Base-by-base conservation (phyloP, 1,284 basidiomycete species). In the Puccinia horiana region DNA sequence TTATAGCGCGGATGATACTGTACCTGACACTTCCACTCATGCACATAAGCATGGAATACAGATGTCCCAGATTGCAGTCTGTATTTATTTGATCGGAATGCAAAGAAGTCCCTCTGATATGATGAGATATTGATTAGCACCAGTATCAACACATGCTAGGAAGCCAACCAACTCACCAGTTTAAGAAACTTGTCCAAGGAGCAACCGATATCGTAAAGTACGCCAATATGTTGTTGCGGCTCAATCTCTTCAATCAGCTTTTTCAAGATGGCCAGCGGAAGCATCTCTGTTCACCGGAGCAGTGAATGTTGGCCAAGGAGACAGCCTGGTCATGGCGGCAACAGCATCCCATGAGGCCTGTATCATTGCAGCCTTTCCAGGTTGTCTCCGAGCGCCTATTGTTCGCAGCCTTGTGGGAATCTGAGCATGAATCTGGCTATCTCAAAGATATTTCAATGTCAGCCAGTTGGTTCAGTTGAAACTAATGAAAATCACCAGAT, bases 1-100 rank as follows among this genome's bases (percentile, higher is more conserved):
- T 54, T 67, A 44, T 77, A 76, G 9, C 56, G 49, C 1, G 80
- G 80, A 65, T 77, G 58, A 8, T 35, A 76, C 18, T 42, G 3
- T 1, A 77, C 40, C 40, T 82, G 80, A 44, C 80, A 82, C 5
- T 61, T 69, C 80, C 80, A 82, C 23, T 76, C 49, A 67, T 82
- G 80, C 0, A 67, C 80, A 78, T 56, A 82, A 6, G 80, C 49
- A 61, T 82, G 76, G n/a, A 82, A 82, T 1, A 82, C 52, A 0
- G 37, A 82, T 6, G 80, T 82, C 1, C 32, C 80, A 75, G 78
- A 82, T 26, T 52, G 1, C 8, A 81, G 1, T 16, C 23, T 16
- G 23, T 42, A 32, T 52, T 40, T 44, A 11, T 78, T 52, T 9
- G 12, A 12, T 42, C 40, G 40, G 47, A 78, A 63, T 4, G 42